These are phyloP conservation scores for Leishmania gerbilli DNA, from an alignment of 208 protist genomes.

Conservation along the genomic window DNA sequence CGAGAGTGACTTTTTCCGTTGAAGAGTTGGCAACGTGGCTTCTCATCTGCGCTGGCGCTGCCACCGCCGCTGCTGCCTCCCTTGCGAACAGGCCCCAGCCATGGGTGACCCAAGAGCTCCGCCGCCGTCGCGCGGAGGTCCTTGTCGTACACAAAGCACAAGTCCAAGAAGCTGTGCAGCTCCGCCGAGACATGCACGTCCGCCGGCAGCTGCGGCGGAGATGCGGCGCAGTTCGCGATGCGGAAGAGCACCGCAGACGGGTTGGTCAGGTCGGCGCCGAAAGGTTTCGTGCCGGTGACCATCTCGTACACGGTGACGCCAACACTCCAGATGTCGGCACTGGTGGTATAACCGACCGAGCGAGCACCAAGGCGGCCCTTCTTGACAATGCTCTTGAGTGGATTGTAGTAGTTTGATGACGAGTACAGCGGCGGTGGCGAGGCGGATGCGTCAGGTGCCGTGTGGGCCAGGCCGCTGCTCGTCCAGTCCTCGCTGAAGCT, in stretches of 20 bases:
- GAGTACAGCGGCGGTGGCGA: constrained; percentile 17
- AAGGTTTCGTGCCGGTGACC: constrained; percentile 75
- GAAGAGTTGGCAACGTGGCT: background rate
- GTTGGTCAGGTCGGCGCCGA: constrained; percentile 59
- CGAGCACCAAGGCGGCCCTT: constrained; percentile 15
- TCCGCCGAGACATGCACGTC: constrained; percentile 38
- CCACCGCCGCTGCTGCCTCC: background rate
- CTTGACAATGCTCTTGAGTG: constrained; percentile 36
- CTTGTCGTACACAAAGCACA: constrained; percentile 78
- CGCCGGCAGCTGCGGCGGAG: constrained; percentile 56
- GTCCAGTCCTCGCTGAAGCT: constrained; percentile 24
- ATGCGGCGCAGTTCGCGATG: constrained; percentile 51
- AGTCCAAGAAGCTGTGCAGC: constrained; percentile 67
- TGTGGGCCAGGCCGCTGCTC: constrained; percentile 1
- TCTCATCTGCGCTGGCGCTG: background rate
- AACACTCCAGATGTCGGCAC: constrained; percentile 87
- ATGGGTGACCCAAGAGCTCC: constrained; percentile 71
- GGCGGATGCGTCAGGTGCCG: background rate
- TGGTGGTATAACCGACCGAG: constrained; percentile 63
- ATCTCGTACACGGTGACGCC: constrained; percentile 89
- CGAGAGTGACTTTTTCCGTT: background rate
- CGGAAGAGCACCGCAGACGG: constrained; percentile 71
- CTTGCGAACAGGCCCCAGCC: constrained; percentile 33
- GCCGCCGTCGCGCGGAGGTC: constrained; percentile 56
- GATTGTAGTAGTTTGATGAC: constrained; percentile 36